phyloP scores from a whole-genome alignment of 2,329 filamentous ascomycete species.

The Keithomyces neogunnii region DNA sequence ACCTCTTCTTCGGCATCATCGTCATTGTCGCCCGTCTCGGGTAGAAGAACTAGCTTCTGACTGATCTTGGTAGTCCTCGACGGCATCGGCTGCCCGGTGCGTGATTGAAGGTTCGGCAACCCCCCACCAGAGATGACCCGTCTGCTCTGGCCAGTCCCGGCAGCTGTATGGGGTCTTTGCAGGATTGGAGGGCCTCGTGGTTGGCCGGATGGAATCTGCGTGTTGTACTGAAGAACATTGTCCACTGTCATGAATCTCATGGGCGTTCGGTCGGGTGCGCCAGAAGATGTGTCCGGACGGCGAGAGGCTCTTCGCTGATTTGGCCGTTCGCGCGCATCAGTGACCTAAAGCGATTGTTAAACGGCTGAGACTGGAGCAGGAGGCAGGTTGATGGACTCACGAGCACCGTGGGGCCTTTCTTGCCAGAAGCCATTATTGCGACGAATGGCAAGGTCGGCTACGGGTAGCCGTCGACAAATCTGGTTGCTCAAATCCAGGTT shows the following conservation, averaged over 20 bases:
- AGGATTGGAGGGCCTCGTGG: slow-evolving; percentile 61
- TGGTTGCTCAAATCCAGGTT: neutral
- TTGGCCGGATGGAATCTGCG: slow-evolving; percentile 91
- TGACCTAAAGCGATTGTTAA: slow-evolving; percentile 22
- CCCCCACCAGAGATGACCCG: slow-evolving; percentile 27
- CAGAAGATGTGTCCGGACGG: slow-evolving; percentile 23
- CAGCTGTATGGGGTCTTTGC: slow-evolving; percentile 18
- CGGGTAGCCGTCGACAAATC: neutral
- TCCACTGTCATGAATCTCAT: slow-evolving; percentile 85
- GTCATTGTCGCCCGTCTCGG: slow-evolving; percentile 63
- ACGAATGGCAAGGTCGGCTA: neutral
- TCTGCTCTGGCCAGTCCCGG: slow-evolving; percentile 8
- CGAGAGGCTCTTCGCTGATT: slow-evolving; percentile 22
- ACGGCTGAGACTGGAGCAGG: neutral
- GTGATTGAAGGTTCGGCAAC: slow-evolving; percentile 30
- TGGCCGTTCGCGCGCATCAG: slow-evolving; percentile 28
- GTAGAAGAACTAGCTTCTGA: slow-evolving; percentile 91
- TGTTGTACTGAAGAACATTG: slow-evolving; percentile 87
- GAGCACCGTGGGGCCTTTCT: slow-evolving; percentile 53
- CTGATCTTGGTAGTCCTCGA: slow-evolving; percentile 88
- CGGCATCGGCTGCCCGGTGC: slow-evolving; percentile 56
- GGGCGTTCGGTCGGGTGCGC: slow-evolving; percentile 26
- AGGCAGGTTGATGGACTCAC: slow-evolving; percentile 28
- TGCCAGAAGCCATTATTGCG: slow-evolving; percentile 33
- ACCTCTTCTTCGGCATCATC: slow-evolving; percentile 49